These are phyloP conservation scores for Malassezia equina DNA, from an alignment of 1,284 basidiomycete species.

Conservation along the genomic window DNA sequence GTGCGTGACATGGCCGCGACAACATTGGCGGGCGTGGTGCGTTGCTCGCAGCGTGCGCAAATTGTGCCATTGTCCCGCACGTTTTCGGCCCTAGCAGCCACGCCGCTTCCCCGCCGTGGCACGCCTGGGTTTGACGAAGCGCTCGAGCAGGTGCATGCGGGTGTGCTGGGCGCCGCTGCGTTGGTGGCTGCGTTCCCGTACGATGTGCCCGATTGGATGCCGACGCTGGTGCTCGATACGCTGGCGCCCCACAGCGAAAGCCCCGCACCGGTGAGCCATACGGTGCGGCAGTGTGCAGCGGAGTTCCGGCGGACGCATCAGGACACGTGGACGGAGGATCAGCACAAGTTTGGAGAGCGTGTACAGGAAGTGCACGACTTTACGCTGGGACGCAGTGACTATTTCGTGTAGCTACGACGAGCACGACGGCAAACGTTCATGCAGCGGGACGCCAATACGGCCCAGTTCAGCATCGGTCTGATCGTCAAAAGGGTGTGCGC, in stretches of 20 bases:
- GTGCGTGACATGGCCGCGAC: conserved; percentile 45
- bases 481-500: conserved; percentile 42
- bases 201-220: conserved; percentile 73
- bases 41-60: conserved; percentile 81
- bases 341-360: conserved; percentile 67
- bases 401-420: conserved; percentile 43
- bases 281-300: conserved; percentile 75
- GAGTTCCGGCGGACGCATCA: conserved; percentile 55
- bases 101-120: conserved; percentile 52
- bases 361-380: conserved; percentile 41
- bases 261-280: conserved; percentile 80
- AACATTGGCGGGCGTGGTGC: conserved; percentile 75
- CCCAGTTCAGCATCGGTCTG: conserved; percentile 42
- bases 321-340: conserved; percentile 85
- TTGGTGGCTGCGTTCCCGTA: conserved; percentile 72
- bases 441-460: conserved; percentile 27
- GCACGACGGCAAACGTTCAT: conserved; percentile 33
- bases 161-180: conserved; percentile 73
- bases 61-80: conserved; percentile 60
- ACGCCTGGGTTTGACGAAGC: conserved; percentile 63
- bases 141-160: conserved; percentile 70
- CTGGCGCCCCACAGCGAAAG: conserved; percentile 72
- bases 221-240: conserved; percentile 58
- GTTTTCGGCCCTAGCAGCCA: conserved; percentile 45
- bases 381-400: conserved; percentile 39